Conservation (phyloP, 1,139 yeast species). For the Pichia inconspicua region DNA sequence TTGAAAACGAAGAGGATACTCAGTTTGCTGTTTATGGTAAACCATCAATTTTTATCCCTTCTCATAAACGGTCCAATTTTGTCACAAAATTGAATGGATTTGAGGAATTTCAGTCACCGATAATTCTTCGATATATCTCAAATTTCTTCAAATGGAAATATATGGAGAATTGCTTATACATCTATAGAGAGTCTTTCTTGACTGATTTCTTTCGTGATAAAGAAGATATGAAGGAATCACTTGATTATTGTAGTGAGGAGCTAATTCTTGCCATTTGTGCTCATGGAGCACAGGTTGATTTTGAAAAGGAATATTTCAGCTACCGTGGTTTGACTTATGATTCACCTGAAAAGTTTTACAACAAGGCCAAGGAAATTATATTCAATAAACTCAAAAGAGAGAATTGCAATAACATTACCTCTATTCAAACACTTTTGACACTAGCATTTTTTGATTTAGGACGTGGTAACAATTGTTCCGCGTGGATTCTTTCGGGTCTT, state of each 20-base stretch:
- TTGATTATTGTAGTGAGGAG: conserved; percentile 11
- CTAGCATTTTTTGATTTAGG: conserved; percentile 11
- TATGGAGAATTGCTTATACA: conserved; percentile 5
- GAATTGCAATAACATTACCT: conserved; percentile 3
- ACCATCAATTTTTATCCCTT: conserved; percentile 6
- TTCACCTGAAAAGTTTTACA: conserved; percentile 8
- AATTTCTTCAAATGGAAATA: conserved; percentile 10
- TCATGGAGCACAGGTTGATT: conserved; percentile 6
- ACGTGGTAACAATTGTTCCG: conserved; percentile 9
- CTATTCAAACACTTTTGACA: conserved; percentile 8
- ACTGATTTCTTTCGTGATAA: conserved; percentile 10
- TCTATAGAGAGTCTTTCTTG: conserved; percentile 11
- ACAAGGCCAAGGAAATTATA: conserved; percentile 5
- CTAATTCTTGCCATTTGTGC: conserved; percentile 11
- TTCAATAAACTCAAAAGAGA: conserved; percentile 7
- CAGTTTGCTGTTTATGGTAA: conserved; percentile 6
- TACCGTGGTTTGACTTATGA: conserved; percentile 4
- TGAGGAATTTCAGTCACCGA: conserved; percentile 4
- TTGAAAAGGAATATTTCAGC: conserved; percentile 3
- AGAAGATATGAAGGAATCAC: conserved; percentile 8
- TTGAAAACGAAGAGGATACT: conserved; percentile 1
- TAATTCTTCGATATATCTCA: conserved; percentile 7
- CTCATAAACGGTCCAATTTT: neutral
- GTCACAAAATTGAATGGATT: neutral
- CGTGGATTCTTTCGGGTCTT: conserved; percentile 11